Evolutionary conservation across 768 basidiomycete genomes (phyloP), one percentile per base, ranked within the genome.

Genomic region (Suillus plorans): DNA sequence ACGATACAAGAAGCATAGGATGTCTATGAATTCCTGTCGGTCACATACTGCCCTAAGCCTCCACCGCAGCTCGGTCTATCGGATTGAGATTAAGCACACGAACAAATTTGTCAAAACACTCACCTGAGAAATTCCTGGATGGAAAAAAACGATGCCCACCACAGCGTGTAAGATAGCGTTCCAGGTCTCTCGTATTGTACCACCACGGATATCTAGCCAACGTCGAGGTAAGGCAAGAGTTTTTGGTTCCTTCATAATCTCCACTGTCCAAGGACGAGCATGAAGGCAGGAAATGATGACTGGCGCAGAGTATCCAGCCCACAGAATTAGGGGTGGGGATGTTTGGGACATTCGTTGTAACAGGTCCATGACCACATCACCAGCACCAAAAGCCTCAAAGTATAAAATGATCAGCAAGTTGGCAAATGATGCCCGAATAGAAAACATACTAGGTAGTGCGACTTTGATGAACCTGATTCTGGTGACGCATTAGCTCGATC

Each of bases 41-140:
- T 94, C 92, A 68, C 92, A 94, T 25, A 89, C 85, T 18, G 84
- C 78, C 66, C 87, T 81, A 64, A 94, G 78, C 56, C 90, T 80
- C 89, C 89, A 91, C 60, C 85, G 81, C 62, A 94, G 77, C 71
- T 93, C 90, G 14, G 79, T 79, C 91, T 93, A 66, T 28, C 18
- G 59, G 44, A 55, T 64, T 60, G 64, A 41, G 25, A 44, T 64
- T 66, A 2, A 65, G 44, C 20, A 63, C 36, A 62, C 41, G 53
- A 68, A 67, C 53, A 60, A 36, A 49, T 63, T 41, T 66, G 9
- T 36, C 25, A 25, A 18, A 22, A 41, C 39, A 73, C 84, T 67
- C 69, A 90, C 92, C 82, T 91, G 86, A 39, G 86, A 81, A 61
- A 92, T 84, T 3, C 92, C 92, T 28, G 92, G 92, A 66, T 87